These are phyloP conservation scores for Blastocystis hominis DNA, from an alignment of 352 stramenopile genomes.

Conservation along the genomic window DNA sequence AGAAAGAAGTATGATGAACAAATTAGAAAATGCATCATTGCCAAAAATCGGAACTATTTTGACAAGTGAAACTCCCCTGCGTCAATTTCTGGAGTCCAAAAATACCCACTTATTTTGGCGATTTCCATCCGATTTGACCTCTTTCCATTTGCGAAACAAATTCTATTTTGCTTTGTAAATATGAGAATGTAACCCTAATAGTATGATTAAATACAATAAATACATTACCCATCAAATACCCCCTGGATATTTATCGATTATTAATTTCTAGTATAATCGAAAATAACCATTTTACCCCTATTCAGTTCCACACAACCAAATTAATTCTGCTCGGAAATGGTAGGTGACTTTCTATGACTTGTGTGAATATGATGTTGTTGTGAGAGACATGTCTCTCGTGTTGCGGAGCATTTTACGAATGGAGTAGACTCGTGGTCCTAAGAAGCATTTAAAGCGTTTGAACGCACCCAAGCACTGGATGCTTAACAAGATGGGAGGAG, in stretches of 20 bases:
- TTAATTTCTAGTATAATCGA: neutral
- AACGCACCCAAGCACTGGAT: constrained; percentile 82
- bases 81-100: neutral
- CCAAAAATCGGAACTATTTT: constrained; percentile 1
- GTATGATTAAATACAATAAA: neutral
- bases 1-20: neutral
- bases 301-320: neutral
- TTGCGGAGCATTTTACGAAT: no score
- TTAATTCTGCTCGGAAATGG: neutral
- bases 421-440: constrained; percentile 70
- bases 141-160: neutral
- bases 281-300: neutral
- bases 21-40: constrained; percentile 27
- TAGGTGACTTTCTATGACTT: neutral
- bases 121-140: neutral
- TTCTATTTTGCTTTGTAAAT: neutral
- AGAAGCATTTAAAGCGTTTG: constrained; percentile 84
- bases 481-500: constrained; percentile 64
- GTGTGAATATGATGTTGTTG: no score
- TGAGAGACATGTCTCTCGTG: no score
- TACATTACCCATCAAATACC: neutral
- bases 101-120: neutral
- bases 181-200: neutral
- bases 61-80: neutral
- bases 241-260: neutral